Evolutionary conservation across 2,329 filamentous ascomycete species (phyloP).

Genomic region (Daldinia sp.): DNA sequence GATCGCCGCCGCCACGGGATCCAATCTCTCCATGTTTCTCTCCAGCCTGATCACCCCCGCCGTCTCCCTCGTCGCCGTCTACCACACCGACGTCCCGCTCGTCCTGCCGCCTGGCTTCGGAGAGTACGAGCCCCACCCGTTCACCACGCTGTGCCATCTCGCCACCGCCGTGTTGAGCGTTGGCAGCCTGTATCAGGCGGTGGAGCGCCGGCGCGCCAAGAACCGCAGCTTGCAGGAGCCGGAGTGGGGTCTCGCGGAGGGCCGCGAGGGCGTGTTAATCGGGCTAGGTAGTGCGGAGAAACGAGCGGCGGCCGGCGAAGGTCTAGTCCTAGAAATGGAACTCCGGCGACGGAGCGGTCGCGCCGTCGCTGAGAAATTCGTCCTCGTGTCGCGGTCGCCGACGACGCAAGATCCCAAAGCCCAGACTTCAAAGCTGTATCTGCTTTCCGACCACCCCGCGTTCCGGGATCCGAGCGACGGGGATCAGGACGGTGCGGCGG

Average conservation of each 20-base stretch:
- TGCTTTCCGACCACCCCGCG: constrained; percentile 80
- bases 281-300: constrained; percentile 57
- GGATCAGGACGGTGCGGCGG: constrained; percentile 41
- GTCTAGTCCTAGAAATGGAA: constrained; percentile 83
- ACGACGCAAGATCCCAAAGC: constrained; percentile 19
- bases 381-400: constrained; percentile 51
- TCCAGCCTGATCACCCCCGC: constrained; percentile 72
- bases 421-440: constrained; percentile 51
- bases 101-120: constrained; percentile 48
- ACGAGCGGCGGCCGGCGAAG: constrained; percentile 45
- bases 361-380: constrained; percentile 74
- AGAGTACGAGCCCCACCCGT: constrained; percentile 72
- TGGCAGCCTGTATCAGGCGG: constrained; percentile 76
- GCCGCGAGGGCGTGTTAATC: constrained; percentile 79
- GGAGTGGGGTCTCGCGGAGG: constrained; percentile 79
- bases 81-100: constrained; percentile 81
- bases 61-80: constrained; percentile 78
- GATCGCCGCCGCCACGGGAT: constrained; percentile 62
- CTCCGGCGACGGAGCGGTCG: constrained; percentile 84
- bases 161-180: constrained; percentile 86
- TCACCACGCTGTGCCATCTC: constrained; percentile 80
- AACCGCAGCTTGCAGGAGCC: constrained; percentile 80
- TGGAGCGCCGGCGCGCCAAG: constrained; percentile 76
- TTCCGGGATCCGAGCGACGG: constrained; percentile 60
- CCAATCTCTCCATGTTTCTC: constrained; percentile 72